Evolutionary conservation across 371 early-diverging fungal genomes (phyloP).

Genomic region (Apophysomyces trapeziformis): DNA sequence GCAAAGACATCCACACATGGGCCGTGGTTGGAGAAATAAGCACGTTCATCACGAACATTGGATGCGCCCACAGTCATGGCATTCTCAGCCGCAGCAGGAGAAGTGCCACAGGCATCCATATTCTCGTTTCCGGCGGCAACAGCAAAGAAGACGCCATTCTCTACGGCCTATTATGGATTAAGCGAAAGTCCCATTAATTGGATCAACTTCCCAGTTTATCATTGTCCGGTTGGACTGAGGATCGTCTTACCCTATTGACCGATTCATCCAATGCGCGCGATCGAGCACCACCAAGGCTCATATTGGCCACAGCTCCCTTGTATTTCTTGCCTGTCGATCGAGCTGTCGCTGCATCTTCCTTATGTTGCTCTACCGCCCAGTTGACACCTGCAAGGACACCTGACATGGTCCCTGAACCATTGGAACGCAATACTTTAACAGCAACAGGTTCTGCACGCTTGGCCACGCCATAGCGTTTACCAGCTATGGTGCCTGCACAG

Average conservation of each 20-base stretch:
- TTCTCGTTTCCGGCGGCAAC: constrained; percentile 98
- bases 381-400: constrained; percentile 81
- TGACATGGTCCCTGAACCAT: constrained; percentile 83
- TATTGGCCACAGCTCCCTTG: constrained; percentile 70
- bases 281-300: constrained; percentile 93
- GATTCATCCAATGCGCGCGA: constrained; percentile 84
- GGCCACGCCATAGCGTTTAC: constrained; percentile 89
- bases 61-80: constrained; percentile 98
- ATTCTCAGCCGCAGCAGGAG: constrained; percentile 91
- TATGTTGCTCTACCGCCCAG: constrained; percentile 61
- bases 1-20: constrained; percentile 95
- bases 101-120: constrained; percentile 93
- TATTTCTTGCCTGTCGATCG: constrained; percentile 32
- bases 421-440: constrained; percentile 91
- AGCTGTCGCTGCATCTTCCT: constrained; percentile 43
- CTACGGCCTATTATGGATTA: constrained; percentile 75
- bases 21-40: constrained; percentile 94
- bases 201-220: not conserved
- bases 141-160: constrained; percentile 87
- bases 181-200: constrained; percentile 43
- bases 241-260: constrained; percentile 43
- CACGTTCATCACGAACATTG: constrained; percentile 81
- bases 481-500: constrained; percentile 94
- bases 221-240: constrained; percentile 21
- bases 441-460: constrained; percentile 90